These are phyloP conservation scores for Candida frijolesensis DNA, from an alignment of 1,139 yeast genomes.

Conservation along the genomic window DNA sequence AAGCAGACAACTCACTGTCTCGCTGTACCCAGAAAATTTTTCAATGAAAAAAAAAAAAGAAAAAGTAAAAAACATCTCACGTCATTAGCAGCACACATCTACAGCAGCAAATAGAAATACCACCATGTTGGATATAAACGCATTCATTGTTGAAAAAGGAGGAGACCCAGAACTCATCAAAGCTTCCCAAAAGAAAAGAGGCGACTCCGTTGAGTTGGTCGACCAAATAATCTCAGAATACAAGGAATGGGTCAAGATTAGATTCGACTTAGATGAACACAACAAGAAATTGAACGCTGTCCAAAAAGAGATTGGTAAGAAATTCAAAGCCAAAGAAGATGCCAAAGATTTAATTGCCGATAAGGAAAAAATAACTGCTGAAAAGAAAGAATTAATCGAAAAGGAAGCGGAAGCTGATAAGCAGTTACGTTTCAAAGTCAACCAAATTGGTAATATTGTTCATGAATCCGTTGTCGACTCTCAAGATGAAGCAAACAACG, in stretches of 20 bases:
- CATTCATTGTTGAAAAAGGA: conserved; percentile 93
- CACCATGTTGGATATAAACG: conserved; percentile 84
- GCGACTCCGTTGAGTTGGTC: conserved; percentile 89
- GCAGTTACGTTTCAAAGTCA: conserved; percentile 75
- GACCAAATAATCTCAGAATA: conserved; percentile 92
- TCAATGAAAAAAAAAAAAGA: not conserved
- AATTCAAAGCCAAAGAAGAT: conserved; percentile 93
- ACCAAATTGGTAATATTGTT: conserved; percentile 89
- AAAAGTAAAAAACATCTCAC: not conserved
- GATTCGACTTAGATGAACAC: conserved; percentile 87
- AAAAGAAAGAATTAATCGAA: conserved; percentile 67
- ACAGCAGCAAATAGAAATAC: not conserved
- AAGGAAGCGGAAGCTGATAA: conserved; percentile 80
- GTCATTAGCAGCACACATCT: not conserved
- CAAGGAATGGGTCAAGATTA: conserved; percentile 88
- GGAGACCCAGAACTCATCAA: conserved; percentile 91
- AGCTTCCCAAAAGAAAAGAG: conserved; percentile 90
- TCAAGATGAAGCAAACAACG: conserved; percentile 87
- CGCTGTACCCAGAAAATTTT: not conserved
- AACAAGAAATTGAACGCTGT: conserved; percentile 85
- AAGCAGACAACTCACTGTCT: not conserved
- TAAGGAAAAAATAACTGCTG: conserved; percentile 71
- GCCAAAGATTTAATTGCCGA: conserved; percentile 79
- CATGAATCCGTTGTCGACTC: conserved; percentile 90
- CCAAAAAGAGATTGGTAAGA: conserved; percentile 90